phyloP scores from a whole-genome alignment of 2,329 filamentous ascomycete genomes.

The Scortechinia acanthostroma region DNA sequence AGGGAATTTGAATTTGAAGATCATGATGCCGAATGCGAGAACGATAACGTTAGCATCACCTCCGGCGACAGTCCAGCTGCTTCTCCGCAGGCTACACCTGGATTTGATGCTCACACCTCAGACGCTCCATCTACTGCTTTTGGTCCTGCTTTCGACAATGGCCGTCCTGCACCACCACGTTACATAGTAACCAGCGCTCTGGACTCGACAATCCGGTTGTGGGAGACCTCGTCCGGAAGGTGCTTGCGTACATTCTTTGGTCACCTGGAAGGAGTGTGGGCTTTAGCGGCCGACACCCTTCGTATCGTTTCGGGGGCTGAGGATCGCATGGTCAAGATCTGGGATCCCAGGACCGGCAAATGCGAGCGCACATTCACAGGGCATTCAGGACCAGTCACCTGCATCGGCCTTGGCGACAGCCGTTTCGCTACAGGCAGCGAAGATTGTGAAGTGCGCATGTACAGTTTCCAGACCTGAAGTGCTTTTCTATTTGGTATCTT shows the following conservation, averaged over 20 bases:
- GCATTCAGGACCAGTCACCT: slow-evolving; percentile 85
- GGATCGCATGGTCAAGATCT: slow-evolving; percentile 84
- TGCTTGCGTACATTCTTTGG: slow-evolving; percentile 92
- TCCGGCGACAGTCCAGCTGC: slow-evolving; percentile 31
- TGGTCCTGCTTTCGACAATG: slow-evolving; percentile 50
- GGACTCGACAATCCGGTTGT: slow-evolving; percentile 85
- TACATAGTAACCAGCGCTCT: slow-evolving; percentile 92
- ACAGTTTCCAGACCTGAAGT: slow-evolving; percentile 51
- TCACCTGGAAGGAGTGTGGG: slow-evolving; percentile 85
- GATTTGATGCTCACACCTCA: background rate
- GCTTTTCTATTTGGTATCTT: background rate
- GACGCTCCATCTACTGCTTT: slow-evolving; percentile 46
- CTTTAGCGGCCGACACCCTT: slow-evolving; percentile 78
- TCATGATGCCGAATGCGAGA: slow-evolving; percentile 38
- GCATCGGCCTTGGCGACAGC: slow-evolving; percentile 82
- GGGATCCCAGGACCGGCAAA: slow-evolving; percentile 85
- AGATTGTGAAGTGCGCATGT: slow-evolving; percentile 83
- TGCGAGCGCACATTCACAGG: slow-evolving; percentile 90
- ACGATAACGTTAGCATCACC: slow-evolving; percentile 43
- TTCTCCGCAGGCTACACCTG: background rate
- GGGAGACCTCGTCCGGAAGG: slow-evolving; percentile 76
- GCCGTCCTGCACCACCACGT: slow-evolving; percentile 68
- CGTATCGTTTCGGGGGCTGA: slow-evolving; percentile 84
- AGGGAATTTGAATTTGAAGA: slow-evolving; percentile 86
- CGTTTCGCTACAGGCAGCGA: slow-evolving; percentile 87